phyloP scores from a whole-genome alignment of 768 basidiomycete genomes.

The Lactarius tabidus region DNA sequence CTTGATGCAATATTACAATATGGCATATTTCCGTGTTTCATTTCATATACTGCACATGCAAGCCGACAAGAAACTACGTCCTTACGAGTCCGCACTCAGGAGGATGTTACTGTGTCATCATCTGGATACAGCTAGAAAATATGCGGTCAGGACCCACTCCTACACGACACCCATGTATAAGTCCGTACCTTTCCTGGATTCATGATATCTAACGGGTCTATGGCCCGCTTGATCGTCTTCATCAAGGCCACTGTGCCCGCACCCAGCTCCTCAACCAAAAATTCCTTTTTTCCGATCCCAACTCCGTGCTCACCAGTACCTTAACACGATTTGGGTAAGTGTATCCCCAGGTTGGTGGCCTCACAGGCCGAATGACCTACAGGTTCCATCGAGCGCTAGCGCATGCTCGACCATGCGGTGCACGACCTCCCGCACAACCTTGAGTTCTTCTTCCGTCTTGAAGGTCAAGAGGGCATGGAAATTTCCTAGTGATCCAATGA shows the following conservation, averaged over 20 bases:
- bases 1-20: no score
- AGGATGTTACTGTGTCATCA: neutral
- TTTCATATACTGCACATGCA: neutral
- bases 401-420: slow-evolving; percentile 64
- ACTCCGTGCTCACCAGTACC: slow-evolving; percentile 86
- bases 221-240: slow-evolving; percentile 69
- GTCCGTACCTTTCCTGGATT: slow-evolving; percentile 78
- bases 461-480: slow-evolving; percentile 41
- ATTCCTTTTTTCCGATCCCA: slow-evolving; percentile 79
- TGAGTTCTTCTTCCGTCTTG: slow-evolving; percentile 37
- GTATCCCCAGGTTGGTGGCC: neutral
- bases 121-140: slow-evolving; percentile 16
- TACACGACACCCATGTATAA: neutral
- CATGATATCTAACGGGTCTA: slow-evolving; percentile 73
- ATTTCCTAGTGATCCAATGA: slow-evolving; percentile 34
- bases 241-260: slow-evolving; percentile 78
- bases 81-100: neutral
- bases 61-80: neutral
- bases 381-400: slow-evolving; percentile 69
- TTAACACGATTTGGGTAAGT: slow-evolving; percentile 27
- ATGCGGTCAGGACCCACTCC: neutral
- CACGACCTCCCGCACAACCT: slow-evolving; percentile 37
- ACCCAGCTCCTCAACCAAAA: slow-evolving; percentile 78
- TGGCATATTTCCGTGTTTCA: no score
- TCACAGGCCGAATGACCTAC: slow-evolving; percentile 34